These are phyloP conservation scores for Parasitella parasitica DNA, from an alignment of 371 early-diverging fungal genomes.

Conservation along the genomic window DNA sequence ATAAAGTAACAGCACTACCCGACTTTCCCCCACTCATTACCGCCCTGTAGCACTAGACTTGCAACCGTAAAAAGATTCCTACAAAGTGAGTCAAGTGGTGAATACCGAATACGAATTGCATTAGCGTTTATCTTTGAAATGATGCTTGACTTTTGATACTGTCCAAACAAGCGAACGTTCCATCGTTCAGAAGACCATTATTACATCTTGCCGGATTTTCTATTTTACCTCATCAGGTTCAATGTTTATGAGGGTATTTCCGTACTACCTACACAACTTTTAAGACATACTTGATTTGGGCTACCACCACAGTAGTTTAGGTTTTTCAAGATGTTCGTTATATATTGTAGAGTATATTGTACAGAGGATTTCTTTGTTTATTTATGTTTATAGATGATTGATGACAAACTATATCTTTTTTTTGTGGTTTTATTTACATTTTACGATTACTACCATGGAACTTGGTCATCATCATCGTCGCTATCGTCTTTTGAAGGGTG, in stretches of 20 bases:
- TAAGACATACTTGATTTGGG: neutral
- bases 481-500: neutral
- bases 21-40: conserved; percentile 6
- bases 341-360: no score
- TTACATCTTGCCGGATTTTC: neutral
- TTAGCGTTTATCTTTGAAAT: no score
- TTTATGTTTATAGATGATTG: no score
- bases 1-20: neutral
- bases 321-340: no score
- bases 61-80: neutral
- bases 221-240: neutral
- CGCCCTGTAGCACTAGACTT: neutral
- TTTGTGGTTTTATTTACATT: neutral
- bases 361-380: no score
- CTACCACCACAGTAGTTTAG: no score
- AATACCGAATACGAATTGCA: no score
- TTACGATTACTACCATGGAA: neutral
- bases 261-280: neutral
- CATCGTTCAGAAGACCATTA: neutral
- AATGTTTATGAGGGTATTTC: neutral
- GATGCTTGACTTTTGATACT: neutral
- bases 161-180: neutral
- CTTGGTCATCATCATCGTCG: conserved; percentile 1
- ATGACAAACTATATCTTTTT: neutral
- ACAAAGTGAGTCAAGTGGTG: no score